Evolutionary conservation across 1,284 basidiomycete species (phyloP), one percentile per base, ranked within the genome.

Genomic region (Leccinum subspadiceum): DNA sequence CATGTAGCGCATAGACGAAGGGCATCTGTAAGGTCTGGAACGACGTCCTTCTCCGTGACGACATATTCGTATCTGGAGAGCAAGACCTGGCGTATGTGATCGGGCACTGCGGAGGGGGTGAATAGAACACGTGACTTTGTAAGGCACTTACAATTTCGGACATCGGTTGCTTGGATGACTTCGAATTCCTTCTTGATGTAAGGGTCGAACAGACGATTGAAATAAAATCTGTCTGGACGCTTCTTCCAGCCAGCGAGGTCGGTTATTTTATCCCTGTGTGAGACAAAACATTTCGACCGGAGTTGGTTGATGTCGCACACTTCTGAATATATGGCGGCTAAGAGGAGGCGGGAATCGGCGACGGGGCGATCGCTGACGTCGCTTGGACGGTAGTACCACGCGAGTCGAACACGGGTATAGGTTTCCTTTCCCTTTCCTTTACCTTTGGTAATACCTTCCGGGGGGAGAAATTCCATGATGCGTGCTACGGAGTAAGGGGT

Each of bases 131-230:
- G 65, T 63, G 68, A 64, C 63, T 56, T 65, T 58, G 62, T 51
- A 60, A 60, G 62, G 61, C 54, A 68, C 93, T 69, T 73, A 97
- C 94, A 81, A 75, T 99, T 99, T 67, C 89, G 86, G 60, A 97
- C 87, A 69, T 90, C 91, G 53, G 85, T 85, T 26, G 93, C 87
- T 58, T 92, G 89, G 60, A 99, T 88, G 66, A 98, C 91, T 75
- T 99, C 97, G 77, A 96, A 98, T 77, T 97, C 96, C 74, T 94
- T 93, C 79, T 97, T 96, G 76, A 98, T 93, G 78, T 98, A 98
- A 51, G 96, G 93, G 77, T 99, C 96, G 74, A 95, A 98, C 60
- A 96, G 83, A 67, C 92, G 89, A 67, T 88, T 87, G 79, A 94
- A 98, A 81, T 95, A 97, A 79, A 98, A 98, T 68, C 93, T 87